phyloP scores from a whole-genome alignment of 2,329 filamentous ascomycete genomes.

The Dactylonectria macrodidyma region DNA sequence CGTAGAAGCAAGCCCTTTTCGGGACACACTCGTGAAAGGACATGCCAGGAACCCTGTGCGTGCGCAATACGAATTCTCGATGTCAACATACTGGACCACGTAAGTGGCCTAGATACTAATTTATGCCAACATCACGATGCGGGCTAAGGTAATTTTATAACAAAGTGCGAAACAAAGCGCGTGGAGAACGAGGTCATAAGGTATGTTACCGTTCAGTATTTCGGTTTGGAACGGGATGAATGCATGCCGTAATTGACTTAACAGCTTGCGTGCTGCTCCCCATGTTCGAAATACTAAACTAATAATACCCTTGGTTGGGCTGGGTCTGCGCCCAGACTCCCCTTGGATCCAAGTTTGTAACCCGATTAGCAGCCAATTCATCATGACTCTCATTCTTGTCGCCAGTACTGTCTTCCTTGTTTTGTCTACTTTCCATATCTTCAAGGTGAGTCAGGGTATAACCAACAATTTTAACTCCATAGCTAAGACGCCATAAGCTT shows the following conservation, averaged over 20 bases:
- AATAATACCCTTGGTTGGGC: background rate
- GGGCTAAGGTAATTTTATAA: background rate
- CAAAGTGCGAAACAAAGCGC: background rate
- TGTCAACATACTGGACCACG: background rate
- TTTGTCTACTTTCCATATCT: background rate
- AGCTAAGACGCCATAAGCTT: constrained; percentile 1
- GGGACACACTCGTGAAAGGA: background rate
- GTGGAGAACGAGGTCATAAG: background rate
- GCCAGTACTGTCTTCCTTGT: background rate
- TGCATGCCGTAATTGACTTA: background rate
- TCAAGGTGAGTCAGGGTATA: background rate
- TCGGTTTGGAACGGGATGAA: background rate
- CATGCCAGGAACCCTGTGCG: background rate
- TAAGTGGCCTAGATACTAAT: background rate
- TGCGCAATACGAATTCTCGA: background rate
- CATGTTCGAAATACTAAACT: background rate
- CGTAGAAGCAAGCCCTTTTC: background rate
- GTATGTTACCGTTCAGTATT: background rate
- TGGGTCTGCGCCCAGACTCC: background rate
- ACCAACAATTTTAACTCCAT: background rate
- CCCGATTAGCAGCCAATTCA: background rate
- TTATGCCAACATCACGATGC: background rate
- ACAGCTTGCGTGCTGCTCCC: background rate
- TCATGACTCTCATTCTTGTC: background rate
- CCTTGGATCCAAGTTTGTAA: background rate